Percentiles rank a stretch among this genome's conserved stretches.
These are phyloP conservation scores for Hymenoscyphus salicellus DNA, from an alignment of 2,329 filamentous ascomycete species.

Conservation along the genomic window DNA sequence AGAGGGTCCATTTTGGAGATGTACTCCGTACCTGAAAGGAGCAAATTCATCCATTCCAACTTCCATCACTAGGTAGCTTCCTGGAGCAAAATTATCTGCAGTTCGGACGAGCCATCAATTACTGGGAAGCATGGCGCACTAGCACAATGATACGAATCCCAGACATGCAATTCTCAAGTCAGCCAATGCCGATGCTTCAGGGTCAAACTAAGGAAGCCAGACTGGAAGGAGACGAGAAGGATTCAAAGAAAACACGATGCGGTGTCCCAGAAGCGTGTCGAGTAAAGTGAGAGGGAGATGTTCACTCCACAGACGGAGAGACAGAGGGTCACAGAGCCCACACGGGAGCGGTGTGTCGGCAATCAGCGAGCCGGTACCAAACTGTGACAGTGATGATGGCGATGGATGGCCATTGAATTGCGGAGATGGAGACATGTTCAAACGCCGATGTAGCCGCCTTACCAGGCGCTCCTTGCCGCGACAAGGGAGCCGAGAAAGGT, in stretches of 20 bases:
- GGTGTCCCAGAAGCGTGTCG: background rate
- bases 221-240: background rate
- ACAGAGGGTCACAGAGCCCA: background rate
- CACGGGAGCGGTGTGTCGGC: constrained; percentile 1
- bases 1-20: too few species aligned
- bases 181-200: background rate
- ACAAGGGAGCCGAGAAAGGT: background rate
- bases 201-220: background rate
- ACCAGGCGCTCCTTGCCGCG: background rate
- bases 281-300: background rate
- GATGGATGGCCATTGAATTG: background rate
- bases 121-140: background rate
- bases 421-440: background rate
- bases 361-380: background rate
- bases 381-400: background rate
- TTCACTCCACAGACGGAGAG: background rate
- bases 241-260: background rate
- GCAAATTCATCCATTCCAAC: background rate
- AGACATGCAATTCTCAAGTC: background rate
- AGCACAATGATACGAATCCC: background rate
- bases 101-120: background rate
- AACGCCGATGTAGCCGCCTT: background rate
- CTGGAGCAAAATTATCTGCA: background rate
- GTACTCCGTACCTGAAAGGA: too few species aligned
- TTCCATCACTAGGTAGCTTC: background rate